These are phyloP conservation scores for Eruca vesicaria DNA, from an alignment of 441 rosid species.

Conservation along the genomic window DNA sequence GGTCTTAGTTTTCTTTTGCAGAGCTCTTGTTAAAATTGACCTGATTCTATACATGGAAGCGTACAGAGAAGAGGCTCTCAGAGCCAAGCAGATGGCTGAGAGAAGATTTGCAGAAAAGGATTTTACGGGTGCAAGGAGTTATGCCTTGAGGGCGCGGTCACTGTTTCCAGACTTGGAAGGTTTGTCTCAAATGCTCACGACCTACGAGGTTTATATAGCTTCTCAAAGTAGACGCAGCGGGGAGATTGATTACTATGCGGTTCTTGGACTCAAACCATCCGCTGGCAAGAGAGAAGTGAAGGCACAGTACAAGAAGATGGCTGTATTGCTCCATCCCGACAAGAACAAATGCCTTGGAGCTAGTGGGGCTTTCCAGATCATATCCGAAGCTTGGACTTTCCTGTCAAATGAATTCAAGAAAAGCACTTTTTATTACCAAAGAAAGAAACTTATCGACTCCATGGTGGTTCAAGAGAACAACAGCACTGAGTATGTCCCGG, in stretches of 20 bases:
- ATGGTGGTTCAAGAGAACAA: conserved; percentile 56
- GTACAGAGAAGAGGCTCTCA: conserved; percentile 71
- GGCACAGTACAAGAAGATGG: conserved; percentile 90
- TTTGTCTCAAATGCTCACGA: conserved; percentile 83
- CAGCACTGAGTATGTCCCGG: conserved; percentile 36
- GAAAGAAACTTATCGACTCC: conserved; percentile 56
- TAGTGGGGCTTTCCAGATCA: conserved; percentile 94
- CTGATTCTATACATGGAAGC: conserved; percentile 54
- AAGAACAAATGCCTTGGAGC: conserved; percentile 95
- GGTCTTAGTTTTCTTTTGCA: conserved; percentile 33
- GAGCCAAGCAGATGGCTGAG: conserved; percentile 63
- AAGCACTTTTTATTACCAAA: conserved; percentile 66
- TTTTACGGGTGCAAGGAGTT: conserved; percentile 67
- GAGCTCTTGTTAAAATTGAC: conserved; percentile 27
- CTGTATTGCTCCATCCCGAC: conserved; percentile 92
- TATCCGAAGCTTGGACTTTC: conserved; percentile 90
- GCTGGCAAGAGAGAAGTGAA: conserved; percentile 85
- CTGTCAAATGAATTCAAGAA: conserved; percentile 72
- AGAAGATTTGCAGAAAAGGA: conserved; percentile 48
- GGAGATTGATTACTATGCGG: conserved; percentile 68
- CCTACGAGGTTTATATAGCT: conserved; percentile 78
- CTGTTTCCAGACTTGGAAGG: conserved; percentile 81
- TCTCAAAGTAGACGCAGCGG: conserved; percentile 67
- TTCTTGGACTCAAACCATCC: conserved; percentile 91
- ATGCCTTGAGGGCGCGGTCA: conserved; percentile 75